phyloP scores from a whole-genome alignment of 768 basidiomycete genomes.

The Trametes punicea region DNA sequence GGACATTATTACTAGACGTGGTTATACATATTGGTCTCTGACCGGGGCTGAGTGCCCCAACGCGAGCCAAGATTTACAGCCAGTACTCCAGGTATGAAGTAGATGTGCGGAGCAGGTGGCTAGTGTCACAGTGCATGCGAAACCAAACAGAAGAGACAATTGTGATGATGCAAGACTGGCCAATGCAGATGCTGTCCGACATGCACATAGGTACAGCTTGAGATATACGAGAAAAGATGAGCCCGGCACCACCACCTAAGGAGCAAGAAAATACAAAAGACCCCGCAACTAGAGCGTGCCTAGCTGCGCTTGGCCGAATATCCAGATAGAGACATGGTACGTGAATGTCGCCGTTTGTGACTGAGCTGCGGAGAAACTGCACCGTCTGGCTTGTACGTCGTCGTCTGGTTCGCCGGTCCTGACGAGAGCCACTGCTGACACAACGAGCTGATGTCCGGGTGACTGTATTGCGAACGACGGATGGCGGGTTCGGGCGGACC shows the following conservation, averaged over 20 bases:
- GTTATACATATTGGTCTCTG: no score
- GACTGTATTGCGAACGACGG: constrained; percentile 45
- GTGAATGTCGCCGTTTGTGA: neutral
- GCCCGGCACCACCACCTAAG: no score
- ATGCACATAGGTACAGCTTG: neutral
- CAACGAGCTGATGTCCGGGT: constrained; percentile 55
- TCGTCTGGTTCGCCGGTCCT: constrained; percentile 61
- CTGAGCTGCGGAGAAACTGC: neutral
- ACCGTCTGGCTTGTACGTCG: constrained; percentile 38
- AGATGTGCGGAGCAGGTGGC: no score
- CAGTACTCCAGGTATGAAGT: no score
- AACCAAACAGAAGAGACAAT: no score
- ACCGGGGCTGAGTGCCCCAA: no score
- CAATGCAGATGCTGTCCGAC: neutral
- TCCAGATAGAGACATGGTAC: constrained; percentile 1
- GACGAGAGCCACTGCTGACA: constrained; percentile 54
- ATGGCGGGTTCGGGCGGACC: constrained; percentile 48
- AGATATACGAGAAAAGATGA: neutral
- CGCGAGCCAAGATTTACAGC: no score
- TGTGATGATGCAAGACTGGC: no score
- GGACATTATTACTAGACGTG: no score
- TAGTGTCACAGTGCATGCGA: no score
- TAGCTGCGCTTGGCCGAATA: neutral
- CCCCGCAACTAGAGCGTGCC: no score
- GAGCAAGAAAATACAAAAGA: neutral